A percentile compares a stretch with the other conserved stretches of the same genome.
Evolutionary conservation across 805 yeast species (phyloP).

Genomic region (Kuraishia borneana): DNA sequence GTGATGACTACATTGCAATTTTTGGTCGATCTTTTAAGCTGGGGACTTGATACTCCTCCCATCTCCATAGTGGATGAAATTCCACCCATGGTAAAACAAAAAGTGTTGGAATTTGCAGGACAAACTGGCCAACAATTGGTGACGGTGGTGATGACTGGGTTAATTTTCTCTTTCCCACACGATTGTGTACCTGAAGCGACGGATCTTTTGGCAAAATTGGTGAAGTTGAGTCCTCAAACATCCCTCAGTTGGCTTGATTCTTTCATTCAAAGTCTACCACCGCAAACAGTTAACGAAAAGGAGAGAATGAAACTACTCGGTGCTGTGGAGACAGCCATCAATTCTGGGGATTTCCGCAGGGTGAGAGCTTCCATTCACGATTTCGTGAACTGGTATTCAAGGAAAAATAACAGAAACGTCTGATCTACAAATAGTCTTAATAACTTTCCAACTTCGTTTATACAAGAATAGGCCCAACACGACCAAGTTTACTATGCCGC

Average conservation of each 20-base stretch:
- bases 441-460: too few species aligned
- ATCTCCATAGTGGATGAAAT: conserved; percentile 50
- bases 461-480: too few species aligned
- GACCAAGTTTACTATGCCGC: too few species aligned
- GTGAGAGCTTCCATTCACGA: conserved; percentile 63
- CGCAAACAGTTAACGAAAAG: conserved; percentile 46
- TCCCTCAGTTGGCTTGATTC: conserved; percentile 48
- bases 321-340: conserved; percentile 47
- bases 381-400: conserved; percentile 72
- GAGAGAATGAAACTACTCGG: conserved; percentile 57
- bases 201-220: conserved; percentile 56
- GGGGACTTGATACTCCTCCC: conserved; percentile 81
- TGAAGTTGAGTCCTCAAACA: conserved; percentile 31
- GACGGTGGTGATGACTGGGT: conserved; percentile 45
- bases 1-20: conserved; percentile 61
- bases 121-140: conserved; percentile 49
- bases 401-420: conserved; percentile 40
- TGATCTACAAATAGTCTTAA: too few species aligned
- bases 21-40: conserved; percentile 69
- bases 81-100: conserved; percentile 41
- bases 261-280: conserved; percentile 48
- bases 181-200: conserved; percentile 67
- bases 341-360: conserved; percentile 60
- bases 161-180: conserved; percentile 58
- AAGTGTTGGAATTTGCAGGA: conserved; percentile 34